Base-by-base conservation (phyloP, 2,329 filamentous ascomycete genomes). In the Colletotrichum lindemuthianum region DNA sequence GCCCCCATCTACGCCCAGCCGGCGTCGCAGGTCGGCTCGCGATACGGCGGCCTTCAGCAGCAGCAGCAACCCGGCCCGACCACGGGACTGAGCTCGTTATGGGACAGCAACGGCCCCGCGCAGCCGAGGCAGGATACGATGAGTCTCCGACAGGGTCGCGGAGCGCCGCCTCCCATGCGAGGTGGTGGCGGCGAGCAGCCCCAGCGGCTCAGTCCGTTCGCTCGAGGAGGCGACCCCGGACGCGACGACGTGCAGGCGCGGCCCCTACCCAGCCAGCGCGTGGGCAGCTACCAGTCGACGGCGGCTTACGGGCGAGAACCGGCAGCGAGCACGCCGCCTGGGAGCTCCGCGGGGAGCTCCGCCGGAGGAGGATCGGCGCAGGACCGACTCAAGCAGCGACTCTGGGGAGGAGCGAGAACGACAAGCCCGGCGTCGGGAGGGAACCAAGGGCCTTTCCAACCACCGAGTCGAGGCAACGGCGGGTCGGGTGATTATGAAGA, bases 351-450 rank as follows among this genome's bases (percentile, higher is more conserved):
- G 68, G 72, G 63, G 39, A n/a, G n/a, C n/a, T n/a, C n/a, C n/a
- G n/a, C n/a, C n/a, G 75, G 73, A 53, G 70, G 78, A 53, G 73
- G 82, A 39, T 88, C 89, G 16, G 93, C 93, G 54, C 92, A 96
- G 78, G 92, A 97, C 71, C 84, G 92, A 70, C 81, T 97, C 70
- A 92, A 93, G 73, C 92, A 93, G 71, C 82, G 92, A 67, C 79
- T 97, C 49, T 93, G 93, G 84, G 85, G 86, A 36, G 83, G 82
- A 6, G 77, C 86, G 24, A 82, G 85, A 69, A 86, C 85, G 47
- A 81, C 81, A 51, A 90, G 87, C 68, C 86, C 88, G 8, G 79
- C 79, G 32, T 74, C 76, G 15, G 71, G 72, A 41, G 68, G 70
- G 43, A 70, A 67, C 11, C 72, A 77, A 57, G 79, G 80, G 4